phyloP scores from a whole-genome alignment of 1,284 basidiomycete genomes.

The Anthracocystis walkeri region DNA sequence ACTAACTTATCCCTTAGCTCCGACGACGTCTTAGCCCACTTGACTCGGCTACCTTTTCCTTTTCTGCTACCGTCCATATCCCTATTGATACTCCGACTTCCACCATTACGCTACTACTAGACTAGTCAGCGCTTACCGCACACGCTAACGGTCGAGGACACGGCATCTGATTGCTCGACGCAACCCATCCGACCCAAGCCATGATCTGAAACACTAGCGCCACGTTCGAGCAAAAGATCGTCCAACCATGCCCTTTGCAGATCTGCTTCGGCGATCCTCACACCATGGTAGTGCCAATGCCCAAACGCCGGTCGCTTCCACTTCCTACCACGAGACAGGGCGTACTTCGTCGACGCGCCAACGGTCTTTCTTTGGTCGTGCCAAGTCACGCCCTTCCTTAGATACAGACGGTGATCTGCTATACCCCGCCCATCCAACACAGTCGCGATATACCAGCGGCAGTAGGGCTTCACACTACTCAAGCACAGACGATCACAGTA shows the following conservation, averaged over 20 bases:
- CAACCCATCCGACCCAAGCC: not conserved
- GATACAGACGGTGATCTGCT: conserved; percentile 20
- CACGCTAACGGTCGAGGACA: too few relatives aligned
- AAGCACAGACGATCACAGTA: conserved; percentile 22
- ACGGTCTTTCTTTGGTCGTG: conserved; percentile 20
- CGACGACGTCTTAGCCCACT: too few relatives aligned
- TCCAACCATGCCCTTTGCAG: conserved; percentile 31
- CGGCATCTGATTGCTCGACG: too few relatives aligned
- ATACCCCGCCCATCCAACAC: conserved; percentile 14
- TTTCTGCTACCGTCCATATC: too few relatives aligned
- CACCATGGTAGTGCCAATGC: not conserved
- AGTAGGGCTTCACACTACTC: conserved; percentile 22
- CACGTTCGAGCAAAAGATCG: not conserved
- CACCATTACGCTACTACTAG: too few relatives aligned
- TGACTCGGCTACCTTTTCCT: too few relatives aligned
- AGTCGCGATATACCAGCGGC: not conserved
- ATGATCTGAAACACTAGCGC: conserved; percentile 20
- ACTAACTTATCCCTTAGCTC: too few relatives aligned
- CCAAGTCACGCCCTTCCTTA: conserved; percentile 7
- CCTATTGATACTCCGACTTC: too few relatives aligned
- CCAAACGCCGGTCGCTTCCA: conserved; percentile 6
- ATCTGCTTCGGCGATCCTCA: conserved; percentile 26
- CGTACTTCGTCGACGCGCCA: conserved; percentile 2
- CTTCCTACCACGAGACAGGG: conserved; percentile 10
- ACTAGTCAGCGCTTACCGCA: too few relatives aligned